Evolutionary conservation across 176 grass and related monocot species (phyloP).

Genomic region (Zoysia pacifica): DNA sequence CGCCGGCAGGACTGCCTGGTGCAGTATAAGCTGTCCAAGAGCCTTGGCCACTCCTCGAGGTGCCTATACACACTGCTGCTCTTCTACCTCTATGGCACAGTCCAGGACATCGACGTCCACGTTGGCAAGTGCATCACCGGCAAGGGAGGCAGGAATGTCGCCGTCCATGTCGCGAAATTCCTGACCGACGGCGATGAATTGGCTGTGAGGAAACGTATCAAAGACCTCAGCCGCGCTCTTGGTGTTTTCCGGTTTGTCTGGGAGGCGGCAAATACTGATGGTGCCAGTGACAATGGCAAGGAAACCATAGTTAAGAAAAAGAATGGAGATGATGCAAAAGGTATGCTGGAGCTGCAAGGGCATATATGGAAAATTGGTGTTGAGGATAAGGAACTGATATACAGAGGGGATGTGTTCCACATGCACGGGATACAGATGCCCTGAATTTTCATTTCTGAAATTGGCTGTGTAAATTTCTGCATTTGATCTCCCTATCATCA

Average conservation of each 20-base stretch:
- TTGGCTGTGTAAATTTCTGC: slow-evolving; percentile 13
- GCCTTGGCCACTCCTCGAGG: slow-evolving; percentile 69
- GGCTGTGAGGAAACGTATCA: slow-evolving; percentile 48
- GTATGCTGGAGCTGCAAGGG: slow-evolving; percentile 62
- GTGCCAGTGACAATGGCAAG: slow-evolving; percentile 14
- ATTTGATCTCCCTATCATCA: slow-evolving; percentile 4
- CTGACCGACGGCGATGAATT: slow-evolving; percentile 40
- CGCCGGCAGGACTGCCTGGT: slow-evolving; percentile 75
- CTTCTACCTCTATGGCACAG: slow-evolving; percentile 74
- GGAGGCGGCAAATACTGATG: slow-evolving; percentile 50
- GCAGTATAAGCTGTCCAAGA: slow-evolving; percentile 70
- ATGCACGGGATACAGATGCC: slow-evolving; percentile 55
- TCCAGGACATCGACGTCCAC: slow-evolving; percentile 62
- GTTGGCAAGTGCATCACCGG: slow-evolving; percentile 39
- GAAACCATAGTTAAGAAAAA: slow-evolving; percentile 28
- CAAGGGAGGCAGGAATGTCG: slow-evolving; percentile 40
- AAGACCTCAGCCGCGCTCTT: slow-evolving; percentile 62
- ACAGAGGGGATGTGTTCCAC: slow-evolving; percentile 67
- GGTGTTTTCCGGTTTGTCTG: slow-evolving; percentile 68
- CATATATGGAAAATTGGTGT: slow-evolving; percentile 72
- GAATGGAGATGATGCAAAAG: slow-evolving; percentile 9
- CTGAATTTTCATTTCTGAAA: slow-evolving; percentile 26
- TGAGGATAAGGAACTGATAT: slow-evolving; percentile 55
- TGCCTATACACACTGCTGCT: slow-evolving; percentile 80
- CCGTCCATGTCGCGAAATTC: slow-evolving; percentile 49